Percentiles rank a stretch among this genome's conserved stretches.
Evolutionary conservation across 345 rosid genomes (phyloP).

Genomic region (Populus pruinosa): DNA sequence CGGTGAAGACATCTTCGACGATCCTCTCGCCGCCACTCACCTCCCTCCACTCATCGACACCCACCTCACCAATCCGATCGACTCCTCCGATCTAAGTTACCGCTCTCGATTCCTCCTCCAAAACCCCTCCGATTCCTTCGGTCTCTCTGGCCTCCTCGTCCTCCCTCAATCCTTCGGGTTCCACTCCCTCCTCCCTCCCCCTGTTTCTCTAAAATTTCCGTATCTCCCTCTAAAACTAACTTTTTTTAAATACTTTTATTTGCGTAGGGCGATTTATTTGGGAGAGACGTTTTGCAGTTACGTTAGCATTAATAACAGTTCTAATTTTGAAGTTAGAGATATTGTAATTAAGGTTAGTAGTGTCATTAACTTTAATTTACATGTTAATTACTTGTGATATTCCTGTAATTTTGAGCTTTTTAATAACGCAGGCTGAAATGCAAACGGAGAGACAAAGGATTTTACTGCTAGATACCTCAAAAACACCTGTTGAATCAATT

Average conservation of each 20-base stretch:
- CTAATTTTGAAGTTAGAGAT: slow-evolving; percentile 79
- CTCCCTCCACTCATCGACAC: slow-evolving; percentile 45
- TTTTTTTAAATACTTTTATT: background rate
- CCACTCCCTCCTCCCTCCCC: slow-evolving; percentile 11
- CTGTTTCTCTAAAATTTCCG: background rate
- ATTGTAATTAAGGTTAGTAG: slow-evolving; percentile 60
- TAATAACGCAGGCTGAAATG: slow-evolving; percentile 71
- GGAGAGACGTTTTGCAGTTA: slow-evolving; percentile 97
- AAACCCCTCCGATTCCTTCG: slow-evolving; percentile 73
- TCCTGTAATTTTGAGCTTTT: background rate
- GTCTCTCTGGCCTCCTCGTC: slow-evolving; percentile 90
- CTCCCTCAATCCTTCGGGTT: slow-evolving; percentile 97
- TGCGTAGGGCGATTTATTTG: slow-evolving; percentile 73
- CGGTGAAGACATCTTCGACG: slow-evolving; percentile 93
- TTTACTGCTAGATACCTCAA: slow-evolving; percentile 78
- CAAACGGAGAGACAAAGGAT: slow-evolving; percentile 94
- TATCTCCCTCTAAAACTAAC: background rate
- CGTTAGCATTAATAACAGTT: slow-evolving; percentile 84
- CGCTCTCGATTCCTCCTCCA: slow-evolving; percentile 60
- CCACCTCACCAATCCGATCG: slow-evolving; percentile 26
- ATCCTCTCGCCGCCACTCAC: slow-evolving; percentile 60
- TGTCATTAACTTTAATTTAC: background rate
- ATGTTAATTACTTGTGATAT: background rate
- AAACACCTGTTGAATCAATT: slow-evolving; percentile 79
- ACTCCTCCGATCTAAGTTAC: slow-evolving; percentile 69